Conservation (phyloP, 2,329 filamentous ascomycete species). For the Atkinsonella texensis region DNA sequence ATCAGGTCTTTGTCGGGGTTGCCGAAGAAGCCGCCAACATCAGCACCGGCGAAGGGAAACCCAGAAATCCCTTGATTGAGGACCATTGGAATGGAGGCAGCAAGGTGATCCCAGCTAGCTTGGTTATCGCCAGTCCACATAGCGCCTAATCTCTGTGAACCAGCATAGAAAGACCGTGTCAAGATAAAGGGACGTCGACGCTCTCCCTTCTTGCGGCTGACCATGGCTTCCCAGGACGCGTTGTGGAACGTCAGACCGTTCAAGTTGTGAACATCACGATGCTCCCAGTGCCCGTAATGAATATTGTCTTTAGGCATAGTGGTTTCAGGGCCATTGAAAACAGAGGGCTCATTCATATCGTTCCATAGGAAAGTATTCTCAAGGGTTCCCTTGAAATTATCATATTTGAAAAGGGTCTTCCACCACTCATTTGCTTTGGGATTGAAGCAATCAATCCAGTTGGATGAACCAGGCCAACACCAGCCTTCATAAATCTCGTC, state of each 20-base stretch:
- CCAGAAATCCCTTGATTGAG: constrained; percentile 86
- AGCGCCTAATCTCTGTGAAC: constrained; percentile 77
- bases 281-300: constrained; percentile 85
- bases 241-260: constrained; percentile 95
- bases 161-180: constrained; percentile 84
- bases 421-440: constrained; percentile 89
- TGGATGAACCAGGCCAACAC: constrained; percentile 96
- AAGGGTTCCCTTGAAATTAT: constrained; percentile 73
- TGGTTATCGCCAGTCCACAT: constrained; percentile 99
- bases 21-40: constrained; percentile 96
- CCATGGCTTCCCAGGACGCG: constrained; percentile 75
- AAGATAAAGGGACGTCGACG: constrained; percentile 79
- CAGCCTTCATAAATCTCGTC: constrained; percentile 83
- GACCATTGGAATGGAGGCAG: constrained; percentile 85
- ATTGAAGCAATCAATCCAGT: constrained; percentile 96
- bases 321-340: constrained; percentile 96
- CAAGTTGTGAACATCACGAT: constrained; percentile 90
- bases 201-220: constrained; percentile 78
- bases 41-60: constrained; percentile 87
- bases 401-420: constrained; percentile 77
- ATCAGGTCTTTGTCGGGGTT: constrained; percentile 89
- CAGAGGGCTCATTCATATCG: constrained; percentile 98
- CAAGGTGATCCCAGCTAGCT: constrained; percentile 82
- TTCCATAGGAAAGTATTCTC: constrained; percentile 95
- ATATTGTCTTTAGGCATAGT: constrained; percentile 99